These are phyloP conservation scores for Pichia sp. DNA, from an alignment of 1,139 yeast genomes.

Conservation along the genomic window DNA sequence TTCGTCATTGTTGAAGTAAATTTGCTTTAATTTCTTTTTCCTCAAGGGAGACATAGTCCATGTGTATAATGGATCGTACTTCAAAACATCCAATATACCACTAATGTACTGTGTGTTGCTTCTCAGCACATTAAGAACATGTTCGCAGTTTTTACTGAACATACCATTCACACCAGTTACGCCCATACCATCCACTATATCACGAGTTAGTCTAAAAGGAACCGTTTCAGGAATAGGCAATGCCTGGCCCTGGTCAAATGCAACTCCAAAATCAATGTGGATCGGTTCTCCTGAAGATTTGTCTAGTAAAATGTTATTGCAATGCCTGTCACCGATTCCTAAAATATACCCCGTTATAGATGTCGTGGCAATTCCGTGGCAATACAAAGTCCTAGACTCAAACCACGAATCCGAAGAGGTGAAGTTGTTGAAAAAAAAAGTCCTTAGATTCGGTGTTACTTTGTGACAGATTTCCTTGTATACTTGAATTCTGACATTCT, in stretches of 20 bases:
- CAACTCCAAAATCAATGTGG: slow-evolving; percentile 93
- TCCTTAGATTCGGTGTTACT: slow-evolving; percentile 63
- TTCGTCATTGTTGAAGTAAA: slow-evolving; percentile 38
- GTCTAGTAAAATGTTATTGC: slow-evolving; percentile 86
- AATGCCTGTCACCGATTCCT: slow-evolving; percentile 94
- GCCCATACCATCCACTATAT: slow-evolving; percentile 91
- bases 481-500: slow-evolving; percentile 43
- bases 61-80: slow-evolving; percentile 88
- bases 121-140: slow-evolving; percentile 65
- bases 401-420: slow-evolving; percentile 71
- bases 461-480: slow-evolving; percentile 48
- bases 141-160: slow-evolving; percentile 68
- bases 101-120: slow-evolving; percentile 63
- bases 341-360: slow-evolving; percentile 84
- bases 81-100: slow-evolving; percentile 78
- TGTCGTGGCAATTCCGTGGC: slow-evolving; percentile 76
- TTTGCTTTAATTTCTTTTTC: slow-evolving; percentile 51
- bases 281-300: slow-evolving; percentile 79
- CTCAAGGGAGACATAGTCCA: slow-evolving; percentile 81
- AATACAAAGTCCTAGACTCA: slow-evolving; percentile 56
- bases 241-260: slow-evolving; percentile 86
- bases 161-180: slow-evolving; percentile 74
- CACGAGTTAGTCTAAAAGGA: slow-evolving; percentile 88
- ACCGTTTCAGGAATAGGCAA: slow-evolving; percentile 88
- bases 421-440: slow-evolving; percentile 69